A percentile compares a stretch with the other conserved stretches of the same genome.
Evolutionary conservation across 257 asterid species (phyloP).

Genomic region (Capsicum baccatum): DNA sequence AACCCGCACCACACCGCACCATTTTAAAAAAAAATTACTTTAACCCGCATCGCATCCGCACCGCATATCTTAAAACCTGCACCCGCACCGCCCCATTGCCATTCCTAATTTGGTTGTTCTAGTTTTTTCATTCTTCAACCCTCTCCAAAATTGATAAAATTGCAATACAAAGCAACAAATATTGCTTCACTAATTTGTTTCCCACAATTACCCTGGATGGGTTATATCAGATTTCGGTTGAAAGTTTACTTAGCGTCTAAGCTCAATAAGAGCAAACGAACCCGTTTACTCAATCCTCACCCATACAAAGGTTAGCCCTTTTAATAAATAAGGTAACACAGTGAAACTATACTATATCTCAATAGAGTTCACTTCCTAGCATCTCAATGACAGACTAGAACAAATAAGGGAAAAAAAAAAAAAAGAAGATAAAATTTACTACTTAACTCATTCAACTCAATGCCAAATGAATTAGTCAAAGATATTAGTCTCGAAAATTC

Average conservation of each 20-base stretch:
- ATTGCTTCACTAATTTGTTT: neutral
- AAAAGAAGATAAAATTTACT: neutral
- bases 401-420: neutral
- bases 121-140: conserved; percentile 14
- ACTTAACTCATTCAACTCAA: neutral
- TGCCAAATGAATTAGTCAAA: no score
- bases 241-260: neutral
- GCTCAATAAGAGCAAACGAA: neutral
- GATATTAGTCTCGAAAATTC: neutral
- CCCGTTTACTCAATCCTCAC: conserved; percentile 5
- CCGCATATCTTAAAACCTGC: no score
- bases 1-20: no score
- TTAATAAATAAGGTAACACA: conserved; percentile 10
- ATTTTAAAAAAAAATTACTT: no score
- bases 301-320: neutral
- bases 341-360: neutral
- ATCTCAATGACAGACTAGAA: neutral
- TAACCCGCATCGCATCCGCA: no score
- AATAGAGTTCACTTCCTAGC: conserved; percentile 5
- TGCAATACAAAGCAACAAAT: neutral
- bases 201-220: neutral
- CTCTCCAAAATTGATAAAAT: neutral
- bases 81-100: no score
- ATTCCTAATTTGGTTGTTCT: neutral
- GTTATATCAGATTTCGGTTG: conserved; percentile 2